Base-by-base conservation (phyloP, 2,329 filamentous ascomycete species). In the Calonectria pseudoreteaudii region DNA sequence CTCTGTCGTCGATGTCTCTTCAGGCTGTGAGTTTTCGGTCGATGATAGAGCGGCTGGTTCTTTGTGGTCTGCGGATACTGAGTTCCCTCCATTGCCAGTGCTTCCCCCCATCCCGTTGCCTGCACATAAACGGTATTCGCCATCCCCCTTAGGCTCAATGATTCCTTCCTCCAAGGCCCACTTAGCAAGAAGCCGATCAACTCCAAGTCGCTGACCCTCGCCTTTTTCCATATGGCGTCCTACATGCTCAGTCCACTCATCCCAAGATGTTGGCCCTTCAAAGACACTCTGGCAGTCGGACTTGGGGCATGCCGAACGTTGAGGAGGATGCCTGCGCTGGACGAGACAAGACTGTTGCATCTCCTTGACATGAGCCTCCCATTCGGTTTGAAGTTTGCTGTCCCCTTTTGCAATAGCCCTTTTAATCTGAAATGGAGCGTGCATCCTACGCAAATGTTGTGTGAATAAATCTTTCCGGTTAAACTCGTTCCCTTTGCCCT, bases 391-490 rank as follows among this genome's bases (percentile, higher is more conserved):
- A 7, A 92, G 82, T 78, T 90, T 91, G 79, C 86, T 89, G 77
- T 93, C 91, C 0, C 87, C 87, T 79, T 92, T 91, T 31, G 87
- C 85, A 23, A 90, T 84, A 13, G 89, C 84, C 79, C 91, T 88
- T 80, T 91, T 90, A 80, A 91, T 92, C 80, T 91, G 88, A 52
- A 91, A 91, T 0, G 93, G 92, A 0, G 93, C 92, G 80, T 99
- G 97, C 96, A 98, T 98, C 60, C 96, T 94, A 18, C 96, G 93
- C 18, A 98, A 90, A 80, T 99, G 96, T 82, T 98, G 96, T 0
- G 95, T 96, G 83, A 98, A 99, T 16, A 99, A 90, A 82, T 98
- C 96, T 83, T 98, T 98, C 80, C 96, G 93, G 84, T 98, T 98
- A 85, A 98, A 98, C 83, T 93, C 91, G 74, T 91, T 92, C 5